Conservation (phyloP, 1,139 yeast species). For the Pichia sorboxylosa region DNA sequence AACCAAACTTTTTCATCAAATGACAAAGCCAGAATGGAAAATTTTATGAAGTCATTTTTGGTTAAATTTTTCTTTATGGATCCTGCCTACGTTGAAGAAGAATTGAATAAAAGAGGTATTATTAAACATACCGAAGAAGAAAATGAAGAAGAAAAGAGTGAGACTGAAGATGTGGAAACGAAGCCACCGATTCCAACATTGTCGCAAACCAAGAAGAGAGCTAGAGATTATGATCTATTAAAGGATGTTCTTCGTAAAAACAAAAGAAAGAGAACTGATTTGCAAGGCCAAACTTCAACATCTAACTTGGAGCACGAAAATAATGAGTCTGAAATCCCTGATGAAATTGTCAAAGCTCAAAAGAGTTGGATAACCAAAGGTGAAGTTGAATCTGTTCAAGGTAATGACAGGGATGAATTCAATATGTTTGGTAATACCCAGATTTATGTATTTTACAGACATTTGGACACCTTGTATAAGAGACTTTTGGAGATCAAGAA, state of each 20-base stretch:
- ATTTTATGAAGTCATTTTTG: slow-evolving; percentile 57
- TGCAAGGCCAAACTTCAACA: slow-evolving; percentile 10
- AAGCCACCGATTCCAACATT: slow-evolving; percentile 14
- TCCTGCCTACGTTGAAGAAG: slow-evolving; percentile 25
- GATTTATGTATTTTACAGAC: slow-evolving; percentile 82
- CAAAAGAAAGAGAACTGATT: slow-evolving; percentile 30
- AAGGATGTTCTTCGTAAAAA: slow-evolving; percentile 62
- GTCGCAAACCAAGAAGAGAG: slow-evolving; percentile 23
- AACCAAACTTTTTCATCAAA: slow-evolving; percentile 65
- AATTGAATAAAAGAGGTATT: slow-evolving; percentile 22
- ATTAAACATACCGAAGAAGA: slow-evolving; percentile 6
- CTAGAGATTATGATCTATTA: slow-evolving; percentile 52
- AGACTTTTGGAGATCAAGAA: slow-evolving; percentile 69
- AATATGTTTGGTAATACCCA: slow-evolving; percentile 88
- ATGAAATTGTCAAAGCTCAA: slow-evolving; percentile 45
- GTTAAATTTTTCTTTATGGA: slow-evolving; percentile 55
- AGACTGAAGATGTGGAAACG: slow-evolving; percentile 10
- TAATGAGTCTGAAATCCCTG: slow-evolving; percentile 21
- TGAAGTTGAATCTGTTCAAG: slow-evolving; percentile 21
- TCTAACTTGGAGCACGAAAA: slow-evolving; percentile 14
- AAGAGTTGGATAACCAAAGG: slow-evolving; percentile 49
- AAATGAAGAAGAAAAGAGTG: slow-evolving; percentile 8
- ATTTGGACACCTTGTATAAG: slow-evolving; percentile 68
- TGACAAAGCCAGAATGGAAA: slow-evolving; percentile 70
- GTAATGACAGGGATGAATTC: slow-evolving; percentile 34